These are phyloP conservation scores for Penicillium sumatraense DNA, from an alignment of 2,329 filamentous ascomycete genomes.

Conservation along the genomic window DNA sequence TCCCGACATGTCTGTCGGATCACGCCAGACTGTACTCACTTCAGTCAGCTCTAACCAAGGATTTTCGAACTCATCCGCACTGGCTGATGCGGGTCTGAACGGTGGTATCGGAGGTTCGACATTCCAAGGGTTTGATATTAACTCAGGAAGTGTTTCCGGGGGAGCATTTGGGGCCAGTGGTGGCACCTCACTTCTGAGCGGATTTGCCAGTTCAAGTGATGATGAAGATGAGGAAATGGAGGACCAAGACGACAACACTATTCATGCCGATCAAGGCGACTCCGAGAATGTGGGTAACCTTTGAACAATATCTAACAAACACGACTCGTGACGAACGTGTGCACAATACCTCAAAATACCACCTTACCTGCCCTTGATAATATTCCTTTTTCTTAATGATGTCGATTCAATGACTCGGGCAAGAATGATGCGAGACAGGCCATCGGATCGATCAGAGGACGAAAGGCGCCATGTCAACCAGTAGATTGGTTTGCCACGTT, in stretches of 20 bases:
- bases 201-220: constrained; percentile 92
- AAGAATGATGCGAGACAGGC: constrained; percentile 19
- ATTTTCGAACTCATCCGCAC: constrained; percentile 67
- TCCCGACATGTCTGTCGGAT: constrained; percentile 84
- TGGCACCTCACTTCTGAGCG: constrained; percentile 71
- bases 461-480: not conserved
- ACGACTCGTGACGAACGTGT: constrained; percentile 52
- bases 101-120: constrained; percentile 58
- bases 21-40: constrained; percentile 70
- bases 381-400: not conserved
- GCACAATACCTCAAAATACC: constrained; percentile 1
- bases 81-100: constrained; percentile 81
- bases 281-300: constrained; percentile 70
- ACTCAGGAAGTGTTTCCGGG: constrained; percentile 69
- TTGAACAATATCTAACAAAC: constrained; percentile 60
- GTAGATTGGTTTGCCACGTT: not conserved
- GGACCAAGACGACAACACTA: constrained; percentile 58
- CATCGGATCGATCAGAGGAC: constrained; percentile 18
- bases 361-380: constrained; percentile 19
- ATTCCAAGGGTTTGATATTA: constrained; percentile 68
- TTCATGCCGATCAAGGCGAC: constrained; percentile 51
- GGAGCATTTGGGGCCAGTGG: constrained; percentile 71
- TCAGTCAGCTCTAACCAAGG: constrained; percentile 61
- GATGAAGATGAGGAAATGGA: constrained; percentile 96
- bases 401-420: constrained; percentile 16